phyloP scores from a whole-genome alignment of 2,329 filamentous ascomycete species.

The Talaromyces islandicus region DNA sequence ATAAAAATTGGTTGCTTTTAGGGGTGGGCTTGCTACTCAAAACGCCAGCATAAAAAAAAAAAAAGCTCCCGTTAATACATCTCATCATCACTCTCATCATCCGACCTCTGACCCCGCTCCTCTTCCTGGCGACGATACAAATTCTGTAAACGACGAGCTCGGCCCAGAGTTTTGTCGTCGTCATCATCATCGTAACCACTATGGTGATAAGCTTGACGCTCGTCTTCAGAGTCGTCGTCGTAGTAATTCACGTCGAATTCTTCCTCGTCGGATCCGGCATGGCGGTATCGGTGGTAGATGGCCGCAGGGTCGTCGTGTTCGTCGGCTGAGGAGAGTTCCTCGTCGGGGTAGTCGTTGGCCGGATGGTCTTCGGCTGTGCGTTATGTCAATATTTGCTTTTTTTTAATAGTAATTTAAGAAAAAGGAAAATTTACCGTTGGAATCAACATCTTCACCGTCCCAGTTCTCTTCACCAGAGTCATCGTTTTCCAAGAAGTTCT shows the following conservation, averaged over 20 bases:
- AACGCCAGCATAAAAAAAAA: background rate
- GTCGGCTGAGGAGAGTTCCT: slow-evolving; percentile 44
- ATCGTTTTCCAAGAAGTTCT: slow-evolving; percentile 49
- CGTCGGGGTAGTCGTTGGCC: slow-evolving; percentile 47
- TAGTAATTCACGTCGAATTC: slow-evolving; percentile 36
- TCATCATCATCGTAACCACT: slow-evolving; percentile 15
- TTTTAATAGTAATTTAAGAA: background rate
- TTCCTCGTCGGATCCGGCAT: slow-evolving; percentile 38
- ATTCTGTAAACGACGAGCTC: background rate
- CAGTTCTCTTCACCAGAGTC: slow-evolving; percentile 50
- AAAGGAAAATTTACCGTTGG: slow-evolving; percentile 46
- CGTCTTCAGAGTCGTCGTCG: slow-evolving; percentile 15
- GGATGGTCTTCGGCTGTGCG: slow-evolving; percentile 43
- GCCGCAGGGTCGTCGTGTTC: slow-evolving; percentile 35
- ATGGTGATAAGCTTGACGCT: slow-evolving; percentile 11
- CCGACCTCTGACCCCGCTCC: background rate
- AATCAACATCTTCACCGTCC: slow-evolving; percentile 58
- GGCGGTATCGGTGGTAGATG: slow-evolving; percentile 35
- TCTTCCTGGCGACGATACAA: background rate
- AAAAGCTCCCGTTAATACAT: background rate
- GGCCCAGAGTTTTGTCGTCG: background rate
- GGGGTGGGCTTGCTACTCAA: no score
- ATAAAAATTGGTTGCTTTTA: no score
- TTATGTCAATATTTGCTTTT: background rate
- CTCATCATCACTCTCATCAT: background rate